Conservation (phyloP, 768 basidiomycete genomes). For the Hysterangium stoloniferum region DNA sequence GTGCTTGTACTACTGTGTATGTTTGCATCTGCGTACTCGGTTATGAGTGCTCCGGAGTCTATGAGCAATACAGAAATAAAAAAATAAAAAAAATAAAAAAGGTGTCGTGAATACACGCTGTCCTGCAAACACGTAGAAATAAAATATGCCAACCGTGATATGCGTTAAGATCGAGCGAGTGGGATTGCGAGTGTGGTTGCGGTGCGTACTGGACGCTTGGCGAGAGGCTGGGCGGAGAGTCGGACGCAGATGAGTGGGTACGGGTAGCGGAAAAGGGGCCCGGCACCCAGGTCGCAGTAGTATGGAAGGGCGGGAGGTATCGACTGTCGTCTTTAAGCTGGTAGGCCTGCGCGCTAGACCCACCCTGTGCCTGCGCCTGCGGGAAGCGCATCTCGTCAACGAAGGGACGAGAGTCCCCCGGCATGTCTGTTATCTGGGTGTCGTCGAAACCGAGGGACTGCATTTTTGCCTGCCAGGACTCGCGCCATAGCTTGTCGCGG, state of each 20-base stretch:
- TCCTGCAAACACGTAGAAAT: too few species aligned
- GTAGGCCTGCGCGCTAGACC: slow-evolving; percentile 41
- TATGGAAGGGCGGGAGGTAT: not conserved
- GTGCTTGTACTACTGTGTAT: too few species aligned
- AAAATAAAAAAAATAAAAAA: too few species aligned
- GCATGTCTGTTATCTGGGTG: slow-evolving; percentile 45
- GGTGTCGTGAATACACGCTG: too few species aligned
- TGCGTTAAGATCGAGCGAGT: too few species aligned
- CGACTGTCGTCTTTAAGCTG: not conserved
- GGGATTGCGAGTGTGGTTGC: not conserved
- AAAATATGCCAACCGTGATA: too few species aligned
- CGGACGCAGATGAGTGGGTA: slow-evolving; percentile 2
- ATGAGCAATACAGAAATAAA: too few species aligned
- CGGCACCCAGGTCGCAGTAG: slow-evolving; percentile 4
- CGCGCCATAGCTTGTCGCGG: slow-evolving; percentile 67
- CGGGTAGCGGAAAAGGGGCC: slow-evolving; percentile 4
- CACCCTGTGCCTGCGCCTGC: too few species aligned
- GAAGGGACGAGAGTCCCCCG: slow-evolving; percentile 29
- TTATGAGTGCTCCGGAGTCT: too few species aligned
- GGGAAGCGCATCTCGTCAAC: slow-evolving; percentile 40
- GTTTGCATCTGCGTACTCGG: too few species aligned
- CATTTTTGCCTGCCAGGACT: slow-evolving; percentile 61
- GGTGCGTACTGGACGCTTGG: not conserved
- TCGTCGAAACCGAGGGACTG: slow-evolving; percentile 32
- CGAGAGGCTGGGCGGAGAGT: slow-evolving; percentile 6